phyloP scores from a whole-genome alignment of 148 eudicot species.

The Nyssa sinensis region DNA sequence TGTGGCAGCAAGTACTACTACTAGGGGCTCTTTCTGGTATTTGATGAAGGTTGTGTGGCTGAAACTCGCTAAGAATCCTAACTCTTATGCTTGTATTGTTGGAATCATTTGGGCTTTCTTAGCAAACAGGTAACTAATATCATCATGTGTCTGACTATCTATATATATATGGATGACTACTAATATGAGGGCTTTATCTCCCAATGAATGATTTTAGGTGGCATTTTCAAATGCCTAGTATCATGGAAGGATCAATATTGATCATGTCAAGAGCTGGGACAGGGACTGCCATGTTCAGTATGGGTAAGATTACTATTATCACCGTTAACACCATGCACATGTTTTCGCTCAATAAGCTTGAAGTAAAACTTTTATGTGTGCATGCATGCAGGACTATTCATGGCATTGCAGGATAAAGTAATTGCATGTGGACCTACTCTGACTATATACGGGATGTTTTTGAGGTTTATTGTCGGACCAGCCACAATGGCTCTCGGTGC shows the following conservation, averaged over 20 bases:
- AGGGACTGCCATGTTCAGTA: constrained; percentile 81
- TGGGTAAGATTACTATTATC: constrained; percentile 44
- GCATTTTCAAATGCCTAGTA: constrained; percentile 56
- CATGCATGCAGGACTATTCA: constrained; percentile 66
- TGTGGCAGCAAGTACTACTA: background rate
- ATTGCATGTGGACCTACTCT: constrained; percentile 66
- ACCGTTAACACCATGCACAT: background rate
- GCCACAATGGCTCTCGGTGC: constrained; percentile 58
- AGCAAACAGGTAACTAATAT: constrained; percentile 49
- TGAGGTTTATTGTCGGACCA: constrained; percentile 78
- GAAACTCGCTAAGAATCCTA: constrained; percentile 64
- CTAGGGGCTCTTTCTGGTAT: constrained; percentile 39
- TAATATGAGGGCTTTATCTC: background rate
- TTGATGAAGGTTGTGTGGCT: constrained; percentile 52
- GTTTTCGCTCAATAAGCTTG: no score
- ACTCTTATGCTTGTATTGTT: constrained; percentile 64
- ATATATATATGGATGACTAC: background rate
- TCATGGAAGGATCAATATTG: constrained; percentile 58
- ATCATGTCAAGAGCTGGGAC: constrained; percentile 78
- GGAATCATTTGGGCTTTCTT: constrained; percentile 74
- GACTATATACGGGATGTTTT: constrained; percentile 55
- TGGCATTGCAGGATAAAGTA: constrained; percentile 79
- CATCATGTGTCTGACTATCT: background rate
- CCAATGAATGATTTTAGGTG: constrained; percentile 59
- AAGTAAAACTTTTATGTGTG: no score